A percentile compares a stretch with the other conserved stretches of the same genome.
Conservation (phyloP, 2,329 filamentous ascomycete genomes). For the Aspergillus pseudotamarii region DNA sequence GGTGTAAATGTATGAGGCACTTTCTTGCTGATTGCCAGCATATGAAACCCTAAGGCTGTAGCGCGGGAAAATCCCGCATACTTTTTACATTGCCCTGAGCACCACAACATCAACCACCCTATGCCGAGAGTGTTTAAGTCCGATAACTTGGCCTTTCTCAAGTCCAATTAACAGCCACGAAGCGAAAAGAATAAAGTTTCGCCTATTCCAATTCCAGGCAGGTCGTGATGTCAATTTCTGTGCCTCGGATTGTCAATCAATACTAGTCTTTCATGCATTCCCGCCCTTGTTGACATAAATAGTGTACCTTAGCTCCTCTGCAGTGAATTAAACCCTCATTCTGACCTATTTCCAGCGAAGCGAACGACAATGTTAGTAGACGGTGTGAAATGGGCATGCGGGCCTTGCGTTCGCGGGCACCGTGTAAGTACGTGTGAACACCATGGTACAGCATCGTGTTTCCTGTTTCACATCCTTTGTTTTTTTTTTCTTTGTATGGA, state of each 20-base stretch:
- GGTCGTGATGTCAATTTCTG: background rate
- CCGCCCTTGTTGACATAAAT: background rate
- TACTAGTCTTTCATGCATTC: background rate
- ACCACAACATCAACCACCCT: background rate
- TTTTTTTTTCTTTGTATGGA: background rate
- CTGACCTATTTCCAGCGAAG: accelerated
- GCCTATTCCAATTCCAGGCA: background rate
- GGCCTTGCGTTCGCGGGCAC: background rate
- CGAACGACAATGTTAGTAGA: background rate
- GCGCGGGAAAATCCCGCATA: background rate
- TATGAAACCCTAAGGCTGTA: background rate
- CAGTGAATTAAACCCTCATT: background rate
- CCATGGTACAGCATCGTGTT: background rate
- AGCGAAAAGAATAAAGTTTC: background rate
- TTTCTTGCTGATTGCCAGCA: background rate
- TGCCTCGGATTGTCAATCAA: background rate
- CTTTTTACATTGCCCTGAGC: background rate
- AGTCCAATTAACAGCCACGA: background rate
- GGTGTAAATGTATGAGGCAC: background rate
- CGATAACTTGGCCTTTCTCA: background rate
- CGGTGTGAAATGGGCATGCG: background rate
- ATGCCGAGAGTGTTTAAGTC: background rate
- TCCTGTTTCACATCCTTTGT: background rate
- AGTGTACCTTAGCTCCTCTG: background rate
- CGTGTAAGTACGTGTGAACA: background rate